Evolutionary conservation across 2,329 filamentous ascomycete species (phyloP), one percentile per base, ranked within the genome.

Genomic region (Pyrenochaeta sp.): DNA sequence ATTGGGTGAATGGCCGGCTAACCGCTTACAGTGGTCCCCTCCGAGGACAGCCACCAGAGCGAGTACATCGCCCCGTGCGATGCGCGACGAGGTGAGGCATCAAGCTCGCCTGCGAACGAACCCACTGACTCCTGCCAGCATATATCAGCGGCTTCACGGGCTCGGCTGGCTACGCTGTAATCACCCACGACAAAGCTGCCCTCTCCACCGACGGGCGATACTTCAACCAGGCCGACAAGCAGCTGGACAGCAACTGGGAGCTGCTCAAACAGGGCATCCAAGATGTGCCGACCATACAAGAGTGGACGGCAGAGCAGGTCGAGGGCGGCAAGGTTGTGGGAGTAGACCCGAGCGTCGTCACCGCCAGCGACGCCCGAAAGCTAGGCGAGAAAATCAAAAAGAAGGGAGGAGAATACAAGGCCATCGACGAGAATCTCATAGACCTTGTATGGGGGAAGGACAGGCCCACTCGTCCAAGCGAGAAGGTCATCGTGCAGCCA

Each of bases 21-120:
- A 77, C 63, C 59, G 51, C 6, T 35, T 19, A 29, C 68, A 97
- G 93, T 99, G 67, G 83, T 97, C 6, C 94, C 94, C 1, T 96
- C 93, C 22, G 94, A 97, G 81, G 94, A 99, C 71, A 93, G 90
- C 68, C 94, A 99, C 71, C 90, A 93, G 59, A 97, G 93, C 58
- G 94, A 99, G 76, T 99, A 99, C 73, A 96, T 96, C 71, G 94
- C 94, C 36, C 86, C 87, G n/a, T 96, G 90, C 69, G 94, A 99
- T 77, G 92, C 83, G 49, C 86, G 94, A 58, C 86, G 94, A 82
- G 81, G 82, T 84, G 53, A 63, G 63, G 49, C 36, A 22, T 46
- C 56, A 51, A 47, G 37, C 35, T 45, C 32, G 41, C 42, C 41
- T 27, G 51, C 49, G 36, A 48, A 37, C 58, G 18, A 48, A 50